Evolutionary conservation across 1,139 yeast species (phyloP), one percentile per base, ranked within the genome.

Genomic region (Pichia sp.): DNA sequence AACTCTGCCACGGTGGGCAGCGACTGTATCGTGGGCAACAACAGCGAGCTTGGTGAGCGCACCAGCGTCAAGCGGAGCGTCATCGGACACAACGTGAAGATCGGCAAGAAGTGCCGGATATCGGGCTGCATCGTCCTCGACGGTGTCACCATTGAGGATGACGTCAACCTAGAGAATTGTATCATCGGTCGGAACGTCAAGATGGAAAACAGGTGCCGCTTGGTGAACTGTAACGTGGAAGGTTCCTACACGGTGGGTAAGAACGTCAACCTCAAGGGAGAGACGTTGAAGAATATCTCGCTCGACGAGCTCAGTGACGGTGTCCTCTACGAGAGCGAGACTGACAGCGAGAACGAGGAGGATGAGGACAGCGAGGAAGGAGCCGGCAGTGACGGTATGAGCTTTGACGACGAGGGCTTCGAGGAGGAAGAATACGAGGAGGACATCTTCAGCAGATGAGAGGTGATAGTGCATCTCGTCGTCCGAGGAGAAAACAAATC

Each of bases 21-120:
- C 13, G 99, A 95, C 67, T 88, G 96, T 0, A 70, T 84, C 18
- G 64, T 70, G 50, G 73, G 69, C 7, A 64, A 59, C 19, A 62
- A 58, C 31, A 62, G 69, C 9, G 62, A 56, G 16, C 49, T 66
- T 22, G 70, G 70, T 3, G 73, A 69, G 43, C 82, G 82, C 62
- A 86, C 96, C 19, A 88, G 85, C 65, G 88, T 95, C 51, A 95
- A 95, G 71, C 75, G 85, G 56, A 80, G 96, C 0, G 90, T 88
- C 13, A 76, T 95, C 42, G 96, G 96, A 8, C 69, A 74, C n/a
- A 75, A 79, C 60, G 88, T 96, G 70, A 72, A 62, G 18, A 82
- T 95, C 52, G 99, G 99, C 46, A 85, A 82, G 64, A 79, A 90
- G 58, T 95, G 96, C 65, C 83, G 93, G 61, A 76, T 95, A 54